Evolutionary conservation across 2,329 filamentous ascomycete species (phyloP), one percentile per base, ranked within the genome.

Genomic region (Diaporthe helianthi): DNA sequence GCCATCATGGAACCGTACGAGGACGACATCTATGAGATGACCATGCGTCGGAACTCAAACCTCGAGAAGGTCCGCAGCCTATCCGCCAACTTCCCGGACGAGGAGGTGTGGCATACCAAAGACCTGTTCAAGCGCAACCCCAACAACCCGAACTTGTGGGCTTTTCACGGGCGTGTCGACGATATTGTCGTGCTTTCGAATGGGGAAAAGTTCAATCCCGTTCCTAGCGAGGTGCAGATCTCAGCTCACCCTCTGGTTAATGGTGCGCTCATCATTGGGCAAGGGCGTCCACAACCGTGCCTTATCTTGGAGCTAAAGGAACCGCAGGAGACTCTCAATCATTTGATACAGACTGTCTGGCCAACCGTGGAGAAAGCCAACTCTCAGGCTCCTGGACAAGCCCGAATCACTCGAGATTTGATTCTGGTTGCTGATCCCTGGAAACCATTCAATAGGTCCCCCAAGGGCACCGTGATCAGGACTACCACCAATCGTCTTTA

Each of bases 61-160:
- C 66, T 72, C 13, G 72, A 71, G 49, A 63, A 65, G n/a, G 31
- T 71, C 44, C 72, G 71, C 13, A 47, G 49, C 29, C 54, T 72
- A 9, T 71, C 71, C 1, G 69, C 69, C 29, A 73, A 72, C 44
- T 70, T 73, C 24, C 73, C 73, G 2, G 49, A 73, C n/a, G 58
- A 72, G 15, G 68, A 73, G 33, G 67, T 72, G 2, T 74, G 73
- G 70, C 71, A 69, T 29, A 73, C 74, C 1, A 71, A 68, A 22
- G 74, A 75, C 22, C 69, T 93, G 91, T 83, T 93, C 36, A 49
- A 9, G 1, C 38, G 22, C 2, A 55, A 63, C n/a, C 47, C 63
- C 2, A 46, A 54, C 29, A 67, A 69, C 5, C n/a, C 47, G 4
- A 36, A n/a, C 38, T 31, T 67, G 19, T 69, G 68, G 68, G 54